These are phyloP conservation scores for Astragalus membranaceus DNA, from an alignment of 306 rosid species.

Conservation along the genomic window DNA sequence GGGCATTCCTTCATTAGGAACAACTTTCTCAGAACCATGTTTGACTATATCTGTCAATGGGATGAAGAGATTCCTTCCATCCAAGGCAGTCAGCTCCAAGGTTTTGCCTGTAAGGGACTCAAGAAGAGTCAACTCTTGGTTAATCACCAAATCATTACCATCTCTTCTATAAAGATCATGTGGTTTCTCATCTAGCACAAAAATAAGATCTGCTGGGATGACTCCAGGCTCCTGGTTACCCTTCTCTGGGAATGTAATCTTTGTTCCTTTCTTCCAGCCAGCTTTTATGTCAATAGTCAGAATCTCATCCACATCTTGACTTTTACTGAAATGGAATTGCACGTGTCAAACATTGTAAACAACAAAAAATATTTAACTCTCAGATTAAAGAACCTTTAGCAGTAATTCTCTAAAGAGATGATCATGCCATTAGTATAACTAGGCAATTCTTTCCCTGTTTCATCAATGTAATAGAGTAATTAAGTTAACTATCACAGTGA, in stretches of 20 bases:
- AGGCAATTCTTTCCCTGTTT: neutral
- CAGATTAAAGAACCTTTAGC: neutral
- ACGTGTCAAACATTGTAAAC: conserved; percentile 18
- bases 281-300: conserved; percentile 81
- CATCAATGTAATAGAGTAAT: neutral
- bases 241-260: conserved; percentile 83
- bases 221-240: conserved; percentile 87
- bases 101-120: conserved; percentile 89
- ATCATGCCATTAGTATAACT: conserved; percentile 2
- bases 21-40: conserved; percentile 58
- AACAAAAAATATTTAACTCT: neutral
- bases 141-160: conserved; percentile 72
- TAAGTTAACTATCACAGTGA: neutral
- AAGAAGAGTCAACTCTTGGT: conserved; percentile 75
- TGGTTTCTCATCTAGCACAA: conserved; percentile 89
- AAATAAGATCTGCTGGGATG: conserved; percentile 75
- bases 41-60: conserved; percentile 60
- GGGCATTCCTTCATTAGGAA: conserved; percentile 93
- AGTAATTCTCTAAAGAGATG: neutral
- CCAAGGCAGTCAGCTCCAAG: conserved; percentile 55
- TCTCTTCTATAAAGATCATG: conserved; percentile 76
- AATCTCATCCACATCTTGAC: conserved; percentile 68
- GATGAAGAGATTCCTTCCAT: conserved; percentile 67
- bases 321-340: conserved; percentile 51
- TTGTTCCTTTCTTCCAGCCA: conserved; percentile 98